phyloP scores from a whole-genome alignment of 2,329 filamentous ascomycete genomes.

The Clarireedia homoeocarpa region DNA sequence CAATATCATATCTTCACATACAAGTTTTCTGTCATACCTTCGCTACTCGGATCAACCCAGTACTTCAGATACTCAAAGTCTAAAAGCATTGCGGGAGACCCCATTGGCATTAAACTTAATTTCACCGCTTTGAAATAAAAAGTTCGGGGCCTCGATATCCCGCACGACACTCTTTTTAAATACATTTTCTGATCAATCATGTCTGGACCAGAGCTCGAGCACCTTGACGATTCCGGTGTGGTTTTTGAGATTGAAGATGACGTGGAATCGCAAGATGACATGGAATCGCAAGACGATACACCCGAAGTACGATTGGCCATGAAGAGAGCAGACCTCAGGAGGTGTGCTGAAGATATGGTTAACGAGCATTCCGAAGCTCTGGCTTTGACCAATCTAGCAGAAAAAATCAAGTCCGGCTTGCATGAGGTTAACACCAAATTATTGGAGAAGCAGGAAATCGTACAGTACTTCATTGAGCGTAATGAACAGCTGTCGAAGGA shows the following conservation, averaged over 20 bases:
- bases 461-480: constrained; percentile 6
- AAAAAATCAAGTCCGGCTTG: constrained; percentile 7
- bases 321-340: constrained; percentile 4
- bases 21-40: not conserved
- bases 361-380: constrained; percentile 5
- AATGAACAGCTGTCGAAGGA: constrained; percentile 5
- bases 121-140: not conserved
- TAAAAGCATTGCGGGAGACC: not conserved
- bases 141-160: not conserved
- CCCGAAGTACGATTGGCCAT: constrained; percentile 1
- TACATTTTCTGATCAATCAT: not conserved
- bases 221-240: not conserved
- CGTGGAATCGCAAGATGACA: not conserved
- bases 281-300: not conserved
- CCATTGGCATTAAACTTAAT: not conserved
- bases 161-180: constrained; percentile 3
- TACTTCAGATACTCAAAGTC: not conserved
- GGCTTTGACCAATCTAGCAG: constrained; percentile 5
- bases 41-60: not conserved
- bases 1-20: not conserved
- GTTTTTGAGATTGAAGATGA: not conserved
- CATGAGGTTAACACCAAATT: constrained; percentile 5
- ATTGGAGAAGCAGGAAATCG: constrained; percentile 8
- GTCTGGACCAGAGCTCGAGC: not conserved
- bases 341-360: constrained; percentile 6